Percentiles rank a stretch among this genome's conserved stretches.
Conservation (phyloP, 2,329 filamentous ascomycete genomes). For the Sclerotinia sclerotiorum region DNA sequence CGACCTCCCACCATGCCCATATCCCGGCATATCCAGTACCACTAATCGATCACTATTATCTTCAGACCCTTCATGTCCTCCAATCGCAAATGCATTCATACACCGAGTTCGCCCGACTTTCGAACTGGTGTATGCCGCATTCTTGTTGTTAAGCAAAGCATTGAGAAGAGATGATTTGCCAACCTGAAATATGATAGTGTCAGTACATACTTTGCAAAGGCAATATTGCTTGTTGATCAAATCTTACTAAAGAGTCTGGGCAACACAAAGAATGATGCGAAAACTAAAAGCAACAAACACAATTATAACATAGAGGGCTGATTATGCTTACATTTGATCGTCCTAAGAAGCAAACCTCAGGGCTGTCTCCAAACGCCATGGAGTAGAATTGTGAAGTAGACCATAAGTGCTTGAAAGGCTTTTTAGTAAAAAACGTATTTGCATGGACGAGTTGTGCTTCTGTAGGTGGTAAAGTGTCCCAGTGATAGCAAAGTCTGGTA, state of each 20-base stretch:
- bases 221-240: neutral
- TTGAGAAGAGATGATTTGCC: slow-evolving; percentile 69
- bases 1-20: slow-evolving; percentile 59
- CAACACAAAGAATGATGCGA: neutral
- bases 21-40: slow-evolving; percentile 71
- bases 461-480: slow-evolving; percentile 50
- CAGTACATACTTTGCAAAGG: neutral
- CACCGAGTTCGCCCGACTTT: slow-evolving; percentile 61
- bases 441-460: slow-evolving; percentile 47
- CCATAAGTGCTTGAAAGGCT: slow-evolving; percentile 57
- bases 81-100: slow-evolving; percentile 66
- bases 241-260: neutral
- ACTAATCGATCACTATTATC: slow-evolving; percentile 45
- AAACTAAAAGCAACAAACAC: neutral
- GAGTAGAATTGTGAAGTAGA: slow-evolving; percentile 59
- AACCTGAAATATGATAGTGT: slow-evolving; percentile 37
- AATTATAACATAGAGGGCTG: neutral
- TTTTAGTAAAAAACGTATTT: slow-evolving; percentile 47
- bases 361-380: slow-evolving; percentile 50
- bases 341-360: slow-evolving; percentile 57
- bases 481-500: slow-evolving; percentile 46
- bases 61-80: slow-evolving; percentile 40
- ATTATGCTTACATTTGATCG: slow-evolving; percentile 55
- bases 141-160: slow-evolving; percentile 52
- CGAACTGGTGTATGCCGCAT: slow-evolving; percentile 55